A percentile compares a stretch with the other conserved stretches of the same genome.
Evolutionary conservation across 345 rosid genomes (phyloP).

Genomic region (Hypericum perforatum): DNA sequence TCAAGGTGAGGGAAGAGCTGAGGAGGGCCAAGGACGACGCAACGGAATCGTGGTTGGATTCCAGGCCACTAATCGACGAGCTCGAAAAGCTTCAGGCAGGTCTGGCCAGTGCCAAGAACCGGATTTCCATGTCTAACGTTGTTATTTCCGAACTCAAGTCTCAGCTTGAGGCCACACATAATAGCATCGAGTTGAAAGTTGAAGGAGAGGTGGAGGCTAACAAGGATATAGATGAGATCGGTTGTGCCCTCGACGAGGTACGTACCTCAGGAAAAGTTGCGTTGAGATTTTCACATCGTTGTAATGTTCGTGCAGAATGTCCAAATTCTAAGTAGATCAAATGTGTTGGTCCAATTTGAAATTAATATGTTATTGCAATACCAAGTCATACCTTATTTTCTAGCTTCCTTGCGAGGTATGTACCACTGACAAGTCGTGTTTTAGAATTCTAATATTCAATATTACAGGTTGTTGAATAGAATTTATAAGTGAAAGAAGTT

Average conservation of each 20-base stretch:
- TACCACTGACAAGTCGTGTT: too few species aligned
- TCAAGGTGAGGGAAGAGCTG: conserved; percentile 23
- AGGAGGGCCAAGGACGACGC: conserved; percentile 33
- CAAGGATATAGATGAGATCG: conserved; percentile 14
- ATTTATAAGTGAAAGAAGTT: too few species aligned
- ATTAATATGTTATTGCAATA: too few species aligned
- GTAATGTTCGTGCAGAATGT: too few species aligned
- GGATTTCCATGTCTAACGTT: conserved; percentile 21
- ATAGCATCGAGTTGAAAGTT: conserved; percentile 14
- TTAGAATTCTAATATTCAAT: too few species aligned
- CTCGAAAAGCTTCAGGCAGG: conserved; percentile 38
- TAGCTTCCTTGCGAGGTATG: too few species aligned
- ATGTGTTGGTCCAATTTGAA: too few species aligned
- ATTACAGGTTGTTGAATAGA: too few species aligned
- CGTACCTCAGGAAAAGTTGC: neutral
- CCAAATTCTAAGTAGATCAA: too few species aligned
- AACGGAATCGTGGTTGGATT: conserved; percentile 44
- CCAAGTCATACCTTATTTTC: too few species aligned
- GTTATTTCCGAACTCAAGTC: conserved; percentile 28
- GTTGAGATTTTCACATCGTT: too few species aligned
- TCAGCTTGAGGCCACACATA: conserved; percentile 20
- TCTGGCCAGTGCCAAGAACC: conserved; percentile 24
- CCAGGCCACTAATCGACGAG: conserved; percentile 44
- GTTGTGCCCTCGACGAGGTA: conserved; percentile 12
- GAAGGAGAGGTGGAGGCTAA: conserved; percentile 25